phyloP scores from a whole-genome alignment of 1,284 basidiomycete species.

The Puccinia triticina region DNA sequence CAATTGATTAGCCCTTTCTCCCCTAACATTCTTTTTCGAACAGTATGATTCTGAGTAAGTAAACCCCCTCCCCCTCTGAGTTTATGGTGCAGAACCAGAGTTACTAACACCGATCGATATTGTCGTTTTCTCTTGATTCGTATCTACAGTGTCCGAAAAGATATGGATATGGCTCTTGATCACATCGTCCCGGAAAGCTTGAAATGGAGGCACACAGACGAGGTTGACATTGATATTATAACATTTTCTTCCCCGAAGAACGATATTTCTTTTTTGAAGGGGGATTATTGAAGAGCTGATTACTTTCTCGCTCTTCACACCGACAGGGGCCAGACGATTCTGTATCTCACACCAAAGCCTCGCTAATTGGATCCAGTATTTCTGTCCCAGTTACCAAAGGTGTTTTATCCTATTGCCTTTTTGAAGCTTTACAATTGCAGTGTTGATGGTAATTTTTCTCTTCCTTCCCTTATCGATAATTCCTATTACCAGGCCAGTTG shows the following conservation, averaged over 20 bases:
- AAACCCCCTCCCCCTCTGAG: not conserved
- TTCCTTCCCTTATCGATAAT: not conserved
- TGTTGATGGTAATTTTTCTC: not conserved
- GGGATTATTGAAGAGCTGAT: constrained; percentile 3
- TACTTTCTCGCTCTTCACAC: not conserved
- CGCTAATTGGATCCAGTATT: constrained; percentile 57
- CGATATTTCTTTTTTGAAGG: not conserved
- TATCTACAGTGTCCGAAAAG: constrained; percentile 56
- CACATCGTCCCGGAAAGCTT: constrained; percentile 59
- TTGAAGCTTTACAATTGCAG: not conserved
- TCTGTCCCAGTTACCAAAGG: constrained; percentile 52
- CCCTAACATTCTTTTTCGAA: not conserved
- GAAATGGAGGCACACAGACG: constrained; percentile 59
- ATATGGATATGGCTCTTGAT: constrained; percentile 61
- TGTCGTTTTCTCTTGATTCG: not conserved
- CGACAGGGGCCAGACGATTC: constrained; percentile 53
- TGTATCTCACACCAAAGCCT: constrained; percentile 59
- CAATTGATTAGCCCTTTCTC: not conserved
- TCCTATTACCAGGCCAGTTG: constrained; percentile 30
- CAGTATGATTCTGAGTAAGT: constrained; percentile 49
- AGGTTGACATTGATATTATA: constrained; percentile 45
- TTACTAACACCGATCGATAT: not conserved
- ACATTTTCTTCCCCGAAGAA: not conserved
- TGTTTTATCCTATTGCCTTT: not conserved
- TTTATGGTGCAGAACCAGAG: not conserved